Percentiles rank a stretch among this genome's conserved stretches.
phyloP scores from a whole-genome alignment of 2,329 filamentous ascomycete genomes.

The Delphinella strobiligena region DNA sequence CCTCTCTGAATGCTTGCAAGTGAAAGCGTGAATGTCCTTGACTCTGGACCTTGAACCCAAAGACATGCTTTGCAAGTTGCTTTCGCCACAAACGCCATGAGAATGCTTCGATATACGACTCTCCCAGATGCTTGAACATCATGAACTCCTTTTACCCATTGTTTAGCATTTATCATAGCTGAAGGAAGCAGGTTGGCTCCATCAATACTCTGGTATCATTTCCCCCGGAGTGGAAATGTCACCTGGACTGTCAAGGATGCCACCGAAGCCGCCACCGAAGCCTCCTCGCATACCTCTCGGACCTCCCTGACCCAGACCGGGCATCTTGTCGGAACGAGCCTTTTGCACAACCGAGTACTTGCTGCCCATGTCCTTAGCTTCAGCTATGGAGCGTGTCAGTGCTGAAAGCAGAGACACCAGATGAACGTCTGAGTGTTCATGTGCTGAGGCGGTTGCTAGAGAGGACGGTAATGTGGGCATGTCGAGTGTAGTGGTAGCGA shows the following conservation, averaged over 20 bases:
- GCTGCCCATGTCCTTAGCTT: slow-evolving; percentile 60
- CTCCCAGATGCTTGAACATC: no score
- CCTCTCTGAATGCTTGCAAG: no score
- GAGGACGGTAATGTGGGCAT: slow-evolving; percentile 36
- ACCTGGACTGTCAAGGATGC: neutral
- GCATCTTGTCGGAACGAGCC: slow-evolving; percentile 25
- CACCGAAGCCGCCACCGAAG: neutral
- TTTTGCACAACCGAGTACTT: slow-evolving; percentile 47
- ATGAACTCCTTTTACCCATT: neutral
- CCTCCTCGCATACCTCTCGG: neutral
- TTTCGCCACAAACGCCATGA: no score
- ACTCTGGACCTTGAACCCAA: no score
- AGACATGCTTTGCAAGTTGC: no score
- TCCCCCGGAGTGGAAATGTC: neutral
- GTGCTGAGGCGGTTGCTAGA: slow-evolving; percentile 37
- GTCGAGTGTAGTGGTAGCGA: slow-evolving; percentile 53
- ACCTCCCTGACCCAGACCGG: neutral
- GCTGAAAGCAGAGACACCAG: slow-evolving; percentile 65
- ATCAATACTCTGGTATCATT: neutral
- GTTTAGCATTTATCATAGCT: no score
- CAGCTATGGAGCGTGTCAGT: slow-evolving; percentile 60
- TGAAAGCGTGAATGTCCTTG: no score
- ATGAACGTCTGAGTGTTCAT: slow-evolving; percentile 74
- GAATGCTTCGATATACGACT: no score
- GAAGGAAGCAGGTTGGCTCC: no score